Evolutionary conservation across 2,329 filamentous ascomycete genomes (phyloP).

Genomic region (Apiospora saccharicola): DNA sequence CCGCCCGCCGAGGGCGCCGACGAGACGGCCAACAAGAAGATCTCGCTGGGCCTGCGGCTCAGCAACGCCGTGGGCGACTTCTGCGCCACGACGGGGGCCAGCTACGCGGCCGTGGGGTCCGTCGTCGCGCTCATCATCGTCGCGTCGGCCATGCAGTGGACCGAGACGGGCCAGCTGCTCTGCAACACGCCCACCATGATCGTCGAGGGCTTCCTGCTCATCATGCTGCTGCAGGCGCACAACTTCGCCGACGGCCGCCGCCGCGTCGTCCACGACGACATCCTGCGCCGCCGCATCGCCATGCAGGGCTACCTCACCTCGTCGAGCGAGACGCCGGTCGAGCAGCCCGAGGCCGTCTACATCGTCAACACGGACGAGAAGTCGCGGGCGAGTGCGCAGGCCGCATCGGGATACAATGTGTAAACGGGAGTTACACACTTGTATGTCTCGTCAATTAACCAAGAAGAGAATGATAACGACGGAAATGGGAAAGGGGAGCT

Average conservation of each 20-base stretch:
- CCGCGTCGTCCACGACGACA: conserved; percentile 34
- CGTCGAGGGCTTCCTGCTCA: conserved; percentile 41
- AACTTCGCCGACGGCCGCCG: conserved; percentile 38
- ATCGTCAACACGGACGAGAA: background rate
- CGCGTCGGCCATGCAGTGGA: conserved; percentile 43
- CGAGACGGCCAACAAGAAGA: background rate
- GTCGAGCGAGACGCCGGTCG: background rate
- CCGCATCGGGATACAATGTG: conserved; percentile 1
- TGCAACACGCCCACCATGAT: conserved; percentile 46
- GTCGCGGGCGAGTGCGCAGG: background rate
- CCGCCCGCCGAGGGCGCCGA: conserved; percentile 12
- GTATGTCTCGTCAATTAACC: background rate
- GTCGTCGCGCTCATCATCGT: conserved; percentile 33
- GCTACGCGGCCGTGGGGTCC: conserved; percentile 21
- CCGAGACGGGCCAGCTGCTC: conserved; percentile 42
- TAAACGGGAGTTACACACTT: background rate
- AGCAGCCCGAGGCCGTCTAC: background rate
- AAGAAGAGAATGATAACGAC: background rate
- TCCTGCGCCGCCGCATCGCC: conserved; percentile 28
- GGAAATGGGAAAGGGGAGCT: background rate
- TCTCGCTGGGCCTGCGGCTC: conserved; percentile 2
- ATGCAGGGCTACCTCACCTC: conserved; percentile 9
- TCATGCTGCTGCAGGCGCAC: conserved; percentile 44
- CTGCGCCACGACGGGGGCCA: background rate
- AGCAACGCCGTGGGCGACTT: conserved; percentile 9